Evolutionary conservation across 257 asterid species (phyloP).

Genomic region (Paraleonurus japonicus): DNA sequence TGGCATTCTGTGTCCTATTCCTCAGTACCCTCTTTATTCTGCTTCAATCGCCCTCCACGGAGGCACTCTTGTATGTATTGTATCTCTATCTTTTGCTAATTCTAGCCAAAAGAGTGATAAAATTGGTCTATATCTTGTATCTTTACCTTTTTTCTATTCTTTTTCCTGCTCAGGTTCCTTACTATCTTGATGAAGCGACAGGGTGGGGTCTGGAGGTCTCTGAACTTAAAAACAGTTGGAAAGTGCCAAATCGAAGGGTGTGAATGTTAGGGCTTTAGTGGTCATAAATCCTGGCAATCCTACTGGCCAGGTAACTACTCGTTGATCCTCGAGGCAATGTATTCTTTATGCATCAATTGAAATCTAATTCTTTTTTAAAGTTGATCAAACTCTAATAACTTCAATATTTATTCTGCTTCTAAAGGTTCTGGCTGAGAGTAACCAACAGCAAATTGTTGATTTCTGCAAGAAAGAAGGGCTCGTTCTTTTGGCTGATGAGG

Average conservation of each 20-base stretch:
- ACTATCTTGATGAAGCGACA: slow-evolving; percentile 89
- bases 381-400: neutral
- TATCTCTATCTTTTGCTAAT: neutral
- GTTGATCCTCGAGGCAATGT: neutral
- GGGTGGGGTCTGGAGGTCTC: slow-evolving; percentile 95
- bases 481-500: slow-evolving; percentile 98
- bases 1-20: slow-evolving; percentile 96
- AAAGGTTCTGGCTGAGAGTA: slow-evolving; percentile 45
- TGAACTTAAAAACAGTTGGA: slow-evolving; percentile 84
- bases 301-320: slow-evolving; percentile 78
- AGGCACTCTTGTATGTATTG: slow-evolving; percentile 79
- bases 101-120: neutral
- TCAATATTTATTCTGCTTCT: slow-evolving; percentile 18
- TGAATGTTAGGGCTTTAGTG: slow-evolving; percentile 77
- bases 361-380: neutral
- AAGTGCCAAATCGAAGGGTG: slow-evolving; percentile 73
- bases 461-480: slow-evolving; percentile 98
- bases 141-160: neutral
- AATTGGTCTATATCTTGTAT: neutral
- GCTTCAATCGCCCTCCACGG: slow-evolving; percentile 88
- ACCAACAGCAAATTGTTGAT: slow-evolving; percentile 80
- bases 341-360: neutral
- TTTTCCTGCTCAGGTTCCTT: slow-evolving; percentile 66
- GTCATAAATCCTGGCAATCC: slow-evolving; percentile 99
- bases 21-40: slow-evolving; percentile 89